These are phyloP conservation scores for Aspergillus aculeatus DNA, from an alignment of 2,329 filamentous ascomycete species.

Conservation along the genomic window DNA sequence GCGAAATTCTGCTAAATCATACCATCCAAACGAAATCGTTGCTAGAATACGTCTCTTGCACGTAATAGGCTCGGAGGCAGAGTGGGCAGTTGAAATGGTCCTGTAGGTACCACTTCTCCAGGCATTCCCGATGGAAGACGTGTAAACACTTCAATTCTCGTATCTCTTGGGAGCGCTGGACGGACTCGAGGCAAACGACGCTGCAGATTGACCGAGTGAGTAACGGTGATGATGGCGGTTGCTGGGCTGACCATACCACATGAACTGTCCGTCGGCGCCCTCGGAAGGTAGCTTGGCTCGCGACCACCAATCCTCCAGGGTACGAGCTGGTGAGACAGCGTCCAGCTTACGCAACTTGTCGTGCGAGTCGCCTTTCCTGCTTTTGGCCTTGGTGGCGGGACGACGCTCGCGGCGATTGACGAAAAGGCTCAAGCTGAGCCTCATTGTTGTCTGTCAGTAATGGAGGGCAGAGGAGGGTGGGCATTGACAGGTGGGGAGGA, in stretches of 20 bases:
- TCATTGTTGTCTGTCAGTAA: neutral
- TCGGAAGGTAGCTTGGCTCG: conserved; percentile 34
- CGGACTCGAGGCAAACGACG: conserved; percentile 40
- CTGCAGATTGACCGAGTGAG: conserved; percentile 20
- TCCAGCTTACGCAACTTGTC: conserved; percentile 38
- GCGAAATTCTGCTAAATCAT: conserved; percentile 6
- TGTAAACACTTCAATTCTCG: conserved; percentile 40
- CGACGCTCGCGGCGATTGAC: conserved; percentile 33
- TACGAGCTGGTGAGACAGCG: conserved; percentile 36
- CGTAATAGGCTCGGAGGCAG: conserved; percentile 38
- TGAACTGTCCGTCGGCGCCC: conserved; percentile 35
- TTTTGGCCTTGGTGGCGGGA: conserved; percentile 14
- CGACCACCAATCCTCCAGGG: conserved; percentile 40
- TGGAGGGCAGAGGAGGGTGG: neutral
- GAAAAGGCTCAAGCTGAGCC: conserved; percentile 28
- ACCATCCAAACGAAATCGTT: conserved; percentile 42
- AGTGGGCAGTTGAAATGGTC: conserved; percentile 42
- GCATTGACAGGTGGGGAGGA: too few relatives aligned
- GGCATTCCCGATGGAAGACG: conserved; percentile 41
- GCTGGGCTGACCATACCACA: conserved; percentile 28
- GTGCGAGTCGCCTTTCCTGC: conserved; percentile 22
- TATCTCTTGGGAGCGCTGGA: conserved; percentile 36
- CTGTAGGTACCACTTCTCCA: conserved; percentile 42
- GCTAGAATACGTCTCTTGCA: conserved; percentile 28
- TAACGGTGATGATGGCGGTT: neutral